phyloP scores from a whole-genome alignment of 2,329 filamentous ascomycete genomes.

The Hypomyces rosellus region DNA sequence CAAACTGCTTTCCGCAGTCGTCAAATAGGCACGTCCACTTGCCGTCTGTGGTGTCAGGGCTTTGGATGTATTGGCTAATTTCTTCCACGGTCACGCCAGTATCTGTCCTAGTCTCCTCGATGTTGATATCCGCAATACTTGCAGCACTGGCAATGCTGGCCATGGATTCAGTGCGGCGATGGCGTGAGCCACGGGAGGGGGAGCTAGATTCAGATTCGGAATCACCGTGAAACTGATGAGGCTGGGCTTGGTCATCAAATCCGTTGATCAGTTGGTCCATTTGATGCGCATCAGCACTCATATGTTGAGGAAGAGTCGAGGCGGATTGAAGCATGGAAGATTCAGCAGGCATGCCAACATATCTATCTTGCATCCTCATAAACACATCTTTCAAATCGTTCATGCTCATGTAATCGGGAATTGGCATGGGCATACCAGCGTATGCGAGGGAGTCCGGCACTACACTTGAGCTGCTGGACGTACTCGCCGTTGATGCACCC shows the following conservation, averaged over 20 bases:
- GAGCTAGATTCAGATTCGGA: slow-evolving; percentile 15
- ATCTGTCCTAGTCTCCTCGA: slow-evolving; percentile 61
- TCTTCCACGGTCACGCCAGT: slow-evolving; percentile 87
- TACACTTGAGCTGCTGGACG: slow-evolving; percentile 43
- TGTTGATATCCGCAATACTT: slow-evolving; percentile 56
- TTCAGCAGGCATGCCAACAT: slow-evolving; percentile 29
- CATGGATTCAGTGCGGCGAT: slow-evolving; percentile 54
- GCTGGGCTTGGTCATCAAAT: slow-evolving; percentile 34
- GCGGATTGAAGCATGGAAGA: slow-evolving; percentile 28
- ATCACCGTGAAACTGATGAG: slow-evolving; percentile 7
- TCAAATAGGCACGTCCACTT: slow-evolving; percentile 75
- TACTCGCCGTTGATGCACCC: slow-evolving; percentile 44
- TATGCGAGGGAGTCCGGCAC: slow-evolving; percentile 42
- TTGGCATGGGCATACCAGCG: slow-evolving; percentile 46
- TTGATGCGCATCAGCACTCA: slow-evolving; percentile 44
- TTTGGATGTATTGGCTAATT: slow-evolving; percentile 66
- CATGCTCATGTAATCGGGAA: slow-evolving; percentile 51
- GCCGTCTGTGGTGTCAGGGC: slow-evolving; percentile 64
- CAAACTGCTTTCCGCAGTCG: slow-evolving; percentile 82
- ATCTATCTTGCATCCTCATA: slow-evolving; percentile 30
- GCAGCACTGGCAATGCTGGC: slow-evolving; percentile 53
- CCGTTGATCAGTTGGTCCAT: slow-evolving; percentile 35
- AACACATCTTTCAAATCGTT: slow-evolving; percentile 42
- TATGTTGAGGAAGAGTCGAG: slow-evolving; percentile 44
- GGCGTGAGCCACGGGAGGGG: slow-evolving; percentile 26